A percentile compares a stretch with the other conserved stretches of the same genome.
phyloP scores from a whole-genome alignment of 352 stramenopile species.

The Globisporangium ultimum region DNA sequence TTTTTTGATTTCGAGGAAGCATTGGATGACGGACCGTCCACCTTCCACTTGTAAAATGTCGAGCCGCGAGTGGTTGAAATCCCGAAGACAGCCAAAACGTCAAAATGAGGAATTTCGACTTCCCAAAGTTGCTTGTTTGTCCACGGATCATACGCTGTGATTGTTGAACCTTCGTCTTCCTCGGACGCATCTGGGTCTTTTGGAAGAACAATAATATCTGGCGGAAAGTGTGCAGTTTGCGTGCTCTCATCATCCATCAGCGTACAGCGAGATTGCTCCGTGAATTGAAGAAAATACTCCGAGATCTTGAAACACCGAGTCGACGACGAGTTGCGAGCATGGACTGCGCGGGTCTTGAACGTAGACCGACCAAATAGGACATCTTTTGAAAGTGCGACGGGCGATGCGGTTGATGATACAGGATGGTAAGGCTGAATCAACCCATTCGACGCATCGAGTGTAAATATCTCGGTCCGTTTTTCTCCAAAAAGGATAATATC shows the following conservation, averaged over 20 bases:
- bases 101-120: conserved; percentile 62
- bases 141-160: conserved; percentile 69
- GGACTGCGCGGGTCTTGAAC: conserved; percentile 63
- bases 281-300: conserved; percentile 83
- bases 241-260: conserved; percentile 19
- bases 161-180: conserved; percentile 62
- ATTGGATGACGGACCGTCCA: conserved; percentile 66
- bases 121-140: conserved; percentile 74
- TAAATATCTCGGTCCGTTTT: conserved; percentile 72
- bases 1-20: conserved; percentile 3
- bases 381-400: conserved; percentile 18
- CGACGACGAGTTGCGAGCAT: conserved; percentile 52
- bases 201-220: conserved; percentile 54
- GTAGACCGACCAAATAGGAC: conserved; percentile 76
- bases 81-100: conserved; percentile 69
- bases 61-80: conserved; percentile 43
- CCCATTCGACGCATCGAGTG: conserved; percentile 58
- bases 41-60: conserved; percentile 72
- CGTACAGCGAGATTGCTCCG: conserved; percentile 43
- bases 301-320: conserved; percentile 77
- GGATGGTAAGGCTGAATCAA: conserved; percentile 48
- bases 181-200: conserved; percentile 46
- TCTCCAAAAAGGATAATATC: conserved; percentile 78
- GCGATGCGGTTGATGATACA: conserved; percentile 17
- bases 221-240: conserved; percentile 16